These are phyloP conservation scores for Arthrinium phaeospermum DNA, from an alignment of 2,329 filamentous ascomycete genomes.

Conservation along the genomic window DNA sequence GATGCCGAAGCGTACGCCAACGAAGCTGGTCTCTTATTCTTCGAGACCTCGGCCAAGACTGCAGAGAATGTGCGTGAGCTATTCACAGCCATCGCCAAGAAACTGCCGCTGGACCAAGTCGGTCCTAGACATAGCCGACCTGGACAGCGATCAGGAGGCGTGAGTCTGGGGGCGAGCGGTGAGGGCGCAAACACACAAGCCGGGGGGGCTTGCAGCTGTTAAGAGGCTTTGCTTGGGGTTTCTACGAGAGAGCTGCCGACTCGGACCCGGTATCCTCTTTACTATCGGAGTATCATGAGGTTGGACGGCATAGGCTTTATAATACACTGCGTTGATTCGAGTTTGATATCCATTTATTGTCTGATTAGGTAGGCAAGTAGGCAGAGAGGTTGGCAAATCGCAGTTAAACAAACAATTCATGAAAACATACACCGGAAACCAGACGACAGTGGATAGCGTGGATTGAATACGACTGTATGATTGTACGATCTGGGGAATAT, in stretches of 20 bases:
- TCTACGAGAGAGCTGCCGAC: slow-evolving; percentile 2
- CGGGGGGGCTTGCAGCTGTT: slow-evolving; percentile 63
- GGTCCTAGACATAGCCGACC: slow-evolving; percentile 85
- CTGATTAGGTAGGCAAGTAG: slow-evolving; percentile 8
- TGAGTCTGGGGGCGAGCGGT: slow-evolving; percentile 55
- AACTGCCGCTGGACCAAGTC: slow-evolving; percentile 92
- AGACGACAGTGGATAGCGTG: not conserved
- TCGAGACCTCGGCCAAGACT: slow-evolving; percentile 98
- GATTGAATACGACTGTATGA: not conserved
- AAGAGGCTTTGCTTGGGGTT: slow-evolving; percentile 31
- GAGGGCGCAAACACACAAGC: slow-evolving; percentile 64
- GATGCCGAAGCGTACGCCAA: slow-evolving; percentile 95
- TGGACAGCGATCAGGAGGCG: slow-evolving; percentile 61
- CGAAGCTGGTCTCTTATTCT: slow-evolving; percentile 94
- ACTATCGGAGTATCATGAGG: slow-evolving; percentile 16
- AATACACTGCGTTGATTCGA: slow-evolving; percentile 20
- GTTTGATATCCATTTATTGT: slow-evolving; percentile 20
- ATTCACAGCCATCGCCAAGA: slow-evolving; percentile 98
- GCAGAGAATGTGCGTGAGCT: slow-evolving; percentile 94
- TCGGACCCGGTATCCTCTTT: slow-evolving; percentile 2
- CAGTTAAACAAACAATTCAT: not conserved
- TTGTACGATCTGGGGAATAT: not conserved
- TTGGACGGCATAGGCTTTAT: slow-evolving; percentile 20
- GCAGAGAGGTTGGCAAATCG: slow-evolving; percentile 9
- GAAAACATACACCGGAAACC: not conserved